Conservation (phyloP, 768 basidiomycete genomes). For the Saitozyma podzolica region DNA sequence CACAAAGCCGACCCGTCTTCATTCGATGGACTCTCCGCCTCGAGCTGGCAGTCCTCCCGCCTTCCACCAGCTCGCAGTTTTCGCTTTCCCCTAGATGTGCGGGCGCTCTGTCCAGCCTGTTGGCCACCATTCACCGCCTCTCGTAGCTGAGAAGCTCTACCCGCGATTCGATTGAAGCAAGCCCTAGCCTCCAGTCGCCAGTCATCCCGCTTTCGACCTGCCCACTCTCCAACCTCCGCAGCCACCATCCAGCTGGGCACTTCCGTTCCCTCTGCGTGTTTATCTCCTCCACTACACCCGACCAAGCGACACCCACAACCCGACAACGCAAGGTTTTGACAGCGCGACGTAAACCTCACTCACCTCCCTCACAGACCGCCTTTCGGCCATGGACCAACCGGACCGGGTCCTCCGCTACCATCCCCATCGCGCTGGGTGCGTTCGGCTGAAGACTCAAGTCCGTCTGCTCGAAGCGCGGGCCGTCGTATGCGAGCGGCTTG, state of each 20-base stretch:
- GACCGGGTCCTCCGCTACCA: conserved; percentile 82
- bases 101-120: neutral
- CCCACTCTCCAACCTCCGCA: neutral
- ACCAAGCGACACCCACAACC: neutral
- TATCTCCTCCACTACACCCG: neutral
- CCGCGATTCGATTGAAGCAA: no score
- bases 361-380: conserved; percentile 94
- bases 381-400: conserved; percentile 76
- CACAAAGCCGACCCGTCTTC: neutral
- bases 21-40: neutral
- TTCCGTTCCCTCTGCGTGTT: neutral
- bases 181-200: no score
- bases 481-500: conserved; percentile 53
- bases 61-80: neutral
- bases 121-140: no score
- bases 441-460: conserved; percentile 81
- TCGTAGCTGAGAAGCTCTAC: no score
- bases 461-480: conserved; percentile 91
- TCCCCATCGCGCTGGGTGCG: conserved; percentile 85
- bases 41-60: neutral
- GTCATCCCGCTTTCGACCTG: no score
- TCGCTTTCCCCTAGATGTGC: neutral
- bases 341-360: conserved; percentile 44
- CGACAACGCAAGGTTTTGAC: neutral
- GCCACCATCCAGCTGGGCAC: neutral